Evolutionary conservation across 371 early-diverging fungal species (phyloP), one percentile per base, ranked within the genome.

Genomic region (Cladochytrium tenue): DNA sequence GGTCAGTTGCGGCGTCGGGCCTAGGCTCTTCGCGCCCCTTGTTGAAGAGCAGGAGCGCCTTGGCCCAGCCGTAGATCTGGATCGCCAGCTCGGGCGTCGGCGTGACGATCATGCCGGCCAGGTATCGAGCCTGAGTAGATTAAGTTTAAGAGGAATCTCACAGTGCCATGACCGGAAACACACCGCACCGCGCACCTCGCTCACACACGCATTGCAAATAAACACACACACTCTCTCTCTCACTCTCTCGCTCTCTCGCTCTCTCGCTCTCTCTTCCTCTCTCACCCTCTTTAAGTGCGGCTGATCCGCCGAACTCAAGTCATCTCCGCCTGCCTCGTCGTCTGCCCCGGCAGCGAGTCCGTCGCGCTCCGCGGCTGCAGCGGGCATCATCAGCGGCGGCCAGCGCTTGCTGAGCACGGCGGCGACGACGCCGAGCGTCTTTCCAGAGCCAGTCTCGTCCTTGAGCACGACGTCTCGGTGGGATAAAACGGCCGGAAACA

Each of bases 61-160:
- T 50, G 2, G 72, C 69, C 81, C 81, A 81, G 2, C 56, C 20
- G 25, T 56, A 62, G 13, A 93, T 83, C 70, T 97, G 98, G 20
- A 84, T 65, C 1, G 93, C 96, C 7, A 97, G 81, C 66, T 95
- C 95, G 63, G 92, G 88, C 31, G 93, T 95, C 1, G 93, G 93
- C 5, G 88, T 92, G 36, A 95, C 69, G 34, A 94, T 81, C 3
- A 97, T 75, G 0, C 89, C 74, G 56, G 58, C 34, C 5, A 68
- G 17, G 62, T 77, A 74, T 13, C 72, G 71, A 7, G 62, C 31
- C 58, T 58, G 26, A 32, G 3, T 43, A 5, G 52, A 25, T 33
- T 15, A 52, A 23, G 30, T 28, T 52, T 63, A 13, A 17, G 52
- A 26, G n/a, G n/a, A n/a, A n/a, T n/a, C n/a, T n/a, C n/a, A n/a